Base-by-base conservation (phyloP, 2,329 filamentous ascomycete genomes). In the Elsinoe batatas region DNA sequence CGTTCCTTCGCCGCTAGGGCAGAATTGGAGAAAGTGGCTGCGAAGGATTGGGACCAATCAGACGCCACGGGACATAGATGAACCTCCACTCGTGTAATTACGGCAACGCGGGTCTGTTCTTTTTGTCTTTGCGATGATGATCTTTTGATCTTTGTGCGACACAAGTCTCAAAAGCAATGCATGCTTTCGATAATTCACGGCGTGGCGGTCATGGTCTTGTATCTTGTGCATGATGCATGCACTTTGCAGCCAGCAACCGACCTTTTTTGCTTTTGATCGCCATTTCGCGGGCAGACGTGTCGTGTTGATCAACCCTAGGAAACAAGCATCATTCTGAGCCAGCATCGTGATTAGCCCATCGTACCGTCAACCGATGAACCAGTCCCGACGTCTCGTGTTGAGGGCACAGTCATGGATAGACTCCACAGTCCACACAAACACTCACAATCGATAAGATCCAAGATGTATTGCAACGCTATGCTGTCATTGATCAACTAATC, bases 171-270 rank as follows among this genome's bases (percentile, higher is more conserved):
- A 51, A 51, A 51, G 32, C 26, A 22, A 51, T 51, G 47, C 47
- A 51, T 51, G 47, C 47, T 51, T 51, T 51, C 47, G 33, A 51
- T 51, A 51, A 51, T 38, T 51, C 47, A 51, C 47, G 32, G 33
- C 47, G 32, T 51, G 47, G 47, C 47, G 26, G 47, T 30, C 20
- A 17, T 11, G 40, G 17, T 44, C 18, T 22, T 22, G 20, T 44
- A n/a, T 22, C n/a, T 26, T 20, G 5, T 44, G 40, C 40, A 44
- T 15, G 18, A 49, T 26, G 44, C 44, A 49, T 49, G 44, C 44
- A 49, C 44, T 49, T 44, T 26, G n/a, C 40, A 44, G 30, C 10
- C 44, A 26, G 26, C 44, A 35, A 33, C 44, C 15, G 44, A 33
- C 22, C 10, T 33, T 33, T 49, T 49, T 49, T 26, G 20, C 13